phyloP scores from a whole-genome alignment of 2,329 filamentous ascomycete species.

The Sarocladium oryzae region DNA sequence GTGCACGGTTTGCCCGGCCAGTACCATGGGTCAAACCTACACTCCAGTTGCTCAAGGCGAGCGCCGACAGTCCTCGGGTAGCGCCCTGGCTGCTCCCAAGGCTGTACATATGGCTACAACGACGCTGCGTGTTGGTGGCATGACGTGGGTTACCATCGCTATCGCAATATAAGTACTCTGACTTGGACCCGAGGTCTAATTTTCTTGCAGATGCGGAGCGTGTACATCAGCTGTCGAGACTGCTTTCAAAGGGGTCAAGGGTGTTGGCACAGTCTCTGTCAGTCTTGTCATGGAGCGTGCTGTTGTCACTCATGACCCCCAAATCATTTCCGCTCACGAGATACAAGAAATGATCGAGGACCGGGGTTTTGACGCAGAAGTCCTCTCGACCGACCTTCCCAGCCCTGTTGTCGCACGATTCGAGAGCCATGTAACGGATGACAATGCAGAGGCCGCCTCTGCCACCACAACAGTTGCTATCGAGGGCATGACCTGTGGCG shows the following conservation, averaged over 20 bases:
- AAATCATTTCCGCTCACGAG: conserved; percentile 64
- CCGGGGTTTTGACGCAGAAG: conserved; percentile 81
- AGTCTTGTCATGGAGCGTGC: conserved; percentile 93
- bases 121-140: conserved; percentile 84
- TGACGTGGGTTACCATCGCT: conserved; percentile 50
- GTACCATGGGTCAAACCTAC: conserved; percentile 43
- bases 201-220: conserved; percentile 64
- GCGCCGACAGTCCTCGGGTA: conserved; percentile 14
- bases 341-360: conserved; percentile 86
- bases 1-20: background rate
- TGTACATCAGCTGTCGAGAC: conserved; percentile 94
- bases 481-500: conserved; percentile 86
- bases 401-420: conserved; percentile 39
- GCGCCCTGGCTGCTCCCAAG: conserved; percentile 17
- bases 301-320: conserved; percentile 84
- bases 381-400: conserved; percentile 75
- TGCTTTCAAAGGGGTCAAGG: conserved; percentile 75
- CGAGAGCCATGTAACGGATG: conserved; percentile 14
- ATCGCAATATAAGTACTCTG: background rate
- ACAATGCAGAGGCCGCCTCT: conserved; percentile 20
- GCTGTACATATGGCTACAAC: conserved; percentile 76
- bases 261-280: conserved; percentile 81
- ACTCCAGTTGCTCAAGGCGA: conserved; percentile 41
- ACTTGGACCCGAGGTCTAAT: background rate
- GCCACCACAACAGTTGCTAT: conserved; percentile 72